Evolutionary conservation across 129 eudicot genomes (phyloP), one percentile per base, ranked within the genome.

Genomic region (Escallonia rubra): DNA sequence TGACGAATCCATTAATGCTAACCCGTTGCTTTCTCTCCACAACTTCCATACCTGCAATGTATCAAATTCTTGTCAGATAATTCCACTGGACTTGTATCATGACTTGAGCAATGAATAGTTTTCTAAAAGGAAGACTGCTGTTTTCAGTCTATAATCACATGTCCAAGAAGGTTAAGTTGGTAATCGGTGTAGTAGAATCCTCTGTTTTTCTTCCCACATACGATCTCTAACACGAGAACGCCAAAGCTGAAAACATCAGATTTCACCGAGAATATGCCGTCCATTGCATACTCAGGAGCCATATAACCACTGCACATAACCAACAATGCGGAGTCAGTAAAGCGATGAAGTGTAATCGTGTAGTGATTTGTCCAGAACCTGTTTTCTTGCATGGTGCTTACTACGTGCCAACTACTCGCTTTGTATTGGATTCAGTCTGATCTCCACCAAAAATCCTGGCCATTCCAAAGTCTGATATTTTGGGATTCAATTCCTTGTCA

Each of bases 401-500:
- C 77, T 72, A 72, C 34, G 77, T 72, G 56, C 77, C 77, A 39
- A 67, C 72, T 5, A 67, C 51, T 67, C 72, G 41, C 11, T 47
- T 55, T 0, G 72, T 67, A 23, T 43, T 54, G 7, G 57, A 61
- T 43, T 67, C 72, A 14, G 23, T 42, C 34, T 67, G 72, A 67
- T 67, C 62, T 3, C 51, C 48, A 3, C 72, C 72, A 41, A 67
- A 54, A 7, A 67, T 67, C 3, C 72, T 44, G 8, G 72, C 72
- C 72, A 67, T 67, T 5, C 72, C 72, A 43, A 67, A 67, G 42
- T 67, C 72, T 3, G 72, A 67, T 67, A 67, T 67, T 14, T 67
- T 67, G 10, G 72, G 72, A 6, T 67, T 67, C 62, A 67, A n/a
- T 14, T 54, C 42, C 4, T 57, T 16, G 55, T 67, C 72, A 13